Evolutionary conservation across 2,329 filamentous ascomycete species (phyloP), one percentile per base, ranked within the genome.

Genomic region (Sarocladium brachiariae): DNA sequence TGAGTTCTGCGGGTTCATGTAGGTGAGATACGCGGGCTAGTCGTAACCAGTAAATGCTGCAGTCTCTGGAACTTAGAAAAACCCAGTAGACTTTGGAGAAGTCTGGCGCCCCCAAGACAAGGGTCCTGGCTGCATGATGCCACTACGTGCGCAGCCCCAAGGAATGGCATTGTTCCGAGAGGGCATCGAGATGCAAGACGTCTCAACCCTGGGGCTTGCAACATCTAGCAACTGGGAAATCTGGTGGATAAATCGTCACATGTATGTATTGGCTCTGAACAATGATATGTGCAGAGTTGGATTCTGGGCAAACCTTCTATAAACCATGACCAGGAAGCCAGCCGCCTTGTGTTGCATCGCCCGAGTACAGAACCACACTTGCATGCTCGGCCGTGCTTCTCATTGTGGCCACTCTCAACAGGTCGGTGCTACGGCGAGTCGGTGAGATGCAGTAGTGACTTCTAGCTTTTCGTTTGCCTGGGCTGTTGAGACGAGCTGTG

Each of bases 1-100:
- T 47, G 43, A 21, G 11, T 18, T 33, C 43, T 47, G 43, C 43
- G 43, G 43, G 43, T 47, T 47, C 43, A 47, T 47, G 43, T 47
- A 33, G 24, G 43, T 33, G 43, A 47, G 43, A 47, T 47, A 47
- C 43, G 43, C 43, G 43, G 43, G 43, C 43, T 18, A 14, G 4
- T 18, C 19, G 43, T 47, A 18, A 9, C 43, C 43, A 47, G 43
- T 33, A n/a, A 47, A 18, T 33, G 24, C n/a, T 19, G 43, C 4
- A 47, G 18, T n/a, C n/a, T 11, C 7, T 19, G 27, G 16, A 25
- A 4, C 25, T 47, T 33, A 6, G n/a, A 14, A 16, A 33, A 25
- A 16, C 23, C 39, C 39, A 25, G 39, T 25, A 25, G 25, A 16
- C 27, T 16, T 18, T n/a, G 25, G 16, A 43, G 21, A 43, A 19